Evolutionary conservation across 371 early-diverging fungal genomes (phyloP), one percentile per base, ranked within the genome.

Genomic region (Rhizopus delemar): DNA sequence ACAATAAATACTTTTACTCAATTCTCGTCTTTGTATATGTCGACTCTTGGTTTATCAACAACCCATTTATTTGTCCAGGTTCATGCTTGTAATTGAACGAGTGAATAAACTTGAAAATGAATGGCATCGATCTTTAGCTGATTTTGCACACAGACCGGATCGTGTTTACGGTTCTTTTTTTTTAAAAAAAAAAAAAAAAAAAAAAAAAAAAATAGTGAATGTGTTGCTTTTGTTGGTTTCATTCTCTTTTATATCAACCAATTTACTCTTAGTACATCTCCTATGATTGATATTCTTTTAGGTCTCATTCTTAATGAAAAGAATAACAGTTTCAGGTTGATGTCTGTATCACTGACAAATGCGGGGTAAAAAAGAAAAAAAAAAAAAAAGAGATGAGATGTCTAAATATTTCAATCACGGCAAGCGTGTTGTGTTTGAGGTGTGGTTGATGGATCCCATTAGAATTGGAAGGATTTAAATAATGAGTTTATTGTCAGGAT

Each of bases 231-330:
- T 36, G 39, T 91, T 53, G 84, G 88, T 34, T 69, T 90, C 62
- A 68, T 93, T 50, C 95, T 95, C 45, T 71, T 95, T 39, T 69
- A 93, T 50, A 88, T 80, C 22, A 80, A 86, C 29, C 89, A 93
- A 51, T 74, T 90, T 41, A 62, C 89, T 56, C 76, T 80, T 41
- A 96, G 96, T 36, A 82, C 94, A 33, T 82, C 88, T 65, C 90
- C 94, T 29, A 77, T 90, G 60, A 88, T 90, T 72, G 96, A 97
- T 73, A 83, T 93, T 70, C 82, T 84, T 34, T 75, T 97, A 59
- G 95, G 94, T 51, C 84, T 95, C 46, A 88, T 93, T 60, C 68
- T 96, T 57, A 22, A 22, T 22, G 2, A 22, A 22, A 22, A 22
- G 22, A 22, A 39, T 9, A 39, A 39, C 39, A 39, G 2, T 7